These are phyloP conservation scores for Nicotiana benthamiana DNA, from an alignment of 257 asterid genomes.

Conservation along the genomic window DNA sequence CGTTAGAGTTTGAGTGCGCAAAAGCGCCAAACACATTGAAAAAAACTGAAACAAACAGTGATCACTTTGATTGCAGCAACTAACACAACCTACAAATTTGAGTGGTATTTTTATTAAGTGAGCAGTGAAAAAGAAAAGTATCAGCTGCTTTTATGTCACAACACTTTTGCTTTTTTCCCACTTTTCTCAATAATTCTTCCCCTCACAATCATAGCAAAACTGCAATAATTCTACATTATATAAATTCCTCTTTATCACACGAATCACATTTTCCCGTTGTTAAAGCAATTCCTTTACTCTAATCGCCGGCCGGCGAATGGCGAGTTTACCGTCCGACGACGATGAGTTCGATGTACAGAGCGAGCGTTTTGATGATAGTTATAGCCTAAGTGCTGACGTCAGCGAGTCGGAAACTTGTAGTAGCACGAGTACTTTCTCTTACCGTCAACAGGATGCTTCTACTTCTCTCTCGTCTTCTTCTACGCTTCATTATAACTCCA, in stretches of 20 bases:
- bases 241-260: neutral
- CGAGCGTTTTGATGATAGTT: conserved; percentile 43
- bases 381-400: conserved; percentile 81
- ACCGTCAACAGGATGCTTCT: conserved; percentile 14
- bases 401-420: conserved; percentile 88
- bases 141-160: conserved; percentile 4
- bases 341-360: conserved; percentile 41
- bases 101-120: neutral
- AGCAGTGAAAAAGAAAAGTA: neutral
- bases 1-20: neutral
- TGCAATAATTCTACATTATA: neutral
- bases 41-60: neutral
- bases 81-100: neutral
- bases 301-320: conserved; percentile 18
- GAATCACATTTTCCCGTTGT: neutral
- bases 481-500: conserved; percentile 19
- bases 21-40: neutral
- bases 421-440: conserved; percentile 49
- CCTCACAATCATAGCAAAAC: conserved; percentile 1
- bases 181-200: neutral
- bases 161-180: neutral
- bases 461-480: conserved; percentile 21
- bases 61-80: neutral
- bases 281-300: neutral
- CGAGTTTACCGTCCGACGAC: conserved; percentile 40